Evolutionary conservation across 352 stramenopile genomes (phyloP).

Genomic region (Phytophthora kernoviae): DNA sequence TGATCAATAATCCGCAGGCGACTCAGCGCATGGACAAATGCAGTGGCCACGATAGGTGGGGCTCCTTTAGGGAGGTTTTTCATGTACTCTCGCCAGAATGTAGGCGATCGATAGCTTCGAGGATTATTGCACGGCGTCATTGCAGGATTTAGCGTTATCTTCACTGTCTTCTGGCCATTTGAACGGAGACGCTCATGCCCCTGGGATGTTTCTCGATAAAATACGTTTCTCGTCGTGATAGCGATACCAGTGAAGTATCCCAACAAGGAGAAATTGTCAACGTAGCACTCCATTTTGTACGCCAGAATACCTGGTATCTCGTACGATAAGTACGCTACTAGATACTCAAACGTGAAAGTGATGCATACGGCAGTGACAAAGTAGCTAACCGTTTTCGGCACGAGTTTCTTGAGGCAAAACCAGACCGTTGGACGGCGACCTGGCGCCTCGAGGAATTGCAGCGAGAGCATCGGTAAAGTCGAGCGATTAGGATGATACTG

Average conservation of each 20-base stretch:
- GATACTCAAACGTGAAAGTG: constrained; percentile 4
- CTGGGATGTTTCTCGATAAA: constrained; percentile 18
- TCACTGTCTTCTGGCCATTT: background rate
- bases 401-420: constrained; percentile 27
- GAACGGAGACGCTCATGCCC: constrained; percentile 7
- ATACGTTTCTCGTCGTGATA: constrained; percentile 10
- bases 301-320: constrained; percentile 9
- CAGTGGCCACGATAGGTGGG: constrained; percentile 18
- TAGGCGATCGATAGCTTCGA: background rate
- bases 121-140: too few relatives aligned
- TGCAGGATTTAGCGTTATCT: background rate
- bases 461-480: constrained; percentile 11
- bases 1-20: constrained; percentile 11
- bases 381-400: background rate
- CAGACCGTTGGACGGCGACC: constrained; percentile 9
- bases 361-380: constrained; percentile 13
- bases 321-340: constrained; percentile 11
- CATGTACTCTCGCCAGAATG: constrained; percentile 19
- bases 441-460: constrained; percentile 14
- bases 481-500: constrained; percentile 6
- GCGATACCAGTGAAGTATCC: constrained; percentile 17
- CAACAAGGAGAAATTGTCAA: constrained; percentile 8
- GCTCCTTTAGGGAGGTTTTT: constrained; percentile 16
- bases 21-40: constrained; percentile 32
- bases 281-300: constrained; percentile 21